These are phyloP conservation scores for Galerina sulciceps DNA, from an alignment of 768 basidiomycete genomes.

Conservation along the genomic window DNA sequence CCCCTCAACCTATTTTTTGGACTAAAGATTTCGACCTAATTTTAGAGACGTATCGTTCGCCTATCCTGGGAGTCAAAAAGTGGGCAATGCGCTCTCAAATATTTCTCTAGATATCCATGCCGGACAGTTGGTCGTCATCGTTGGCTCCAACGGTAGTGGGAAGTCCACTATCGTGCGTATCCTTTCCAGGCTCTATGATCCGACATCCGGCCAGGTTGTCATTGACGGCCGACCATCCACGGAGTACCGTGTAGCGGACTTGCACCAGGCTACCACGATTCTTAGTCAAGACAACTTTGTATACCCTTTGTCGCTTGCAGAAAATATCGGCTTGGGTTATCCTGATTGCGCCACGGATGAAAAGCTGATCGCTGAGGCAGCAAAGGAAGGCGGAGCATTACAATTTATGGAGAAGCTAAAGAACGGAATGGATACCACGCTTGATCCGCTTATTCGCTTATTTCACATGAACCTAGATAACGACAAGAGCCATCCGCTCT, in stretches of 20 bases:
- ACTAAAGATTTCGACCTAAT: background rate
- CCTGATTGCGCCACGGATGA: slow-evolving; percentile 18
- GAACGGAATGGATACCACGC: slow-evolving; percentile 41
- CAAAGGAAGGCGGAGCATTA: slow-evolving; percentile 42
- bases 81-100: slow-evolving; percentile 35
- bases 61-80: slow-evolving; percentile 50
- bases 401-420: slow-evolving; percentile 42
- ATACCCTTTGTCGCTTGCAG: slow-evolving; percentile 49
- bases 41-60: slow-evolving; percentile 53
- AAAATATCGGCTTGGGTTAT: slow-evolving; percentile 43
- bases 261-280: slow-evolving; percentile 49
- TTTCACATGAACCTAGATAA: slow-evolving; percentile 33
- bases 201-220: slow-evolving; percentile 43
- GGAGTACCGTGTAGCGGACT: slow-evolving; percentile 38
- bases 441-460: slow-evolving; percentile 34
- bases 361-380: slow-evolving; percentile 33
- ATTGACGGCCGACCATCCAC: slow-evolving; percentile 46
- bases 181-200: slow-evolving; percentile 52
- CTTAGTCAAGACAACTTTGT: slow-evolving; percentile 54
- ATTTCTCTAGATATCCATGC: slow-evolving; percentile 49
- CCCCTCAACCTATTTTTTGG: background rate
- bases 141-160: slow-evolving; percentile 60
- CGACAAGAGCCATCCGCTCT: slow-evolving; percentile 31
- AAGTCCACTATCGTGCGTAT: slow-evolving; percentile 59
- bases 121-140: slow-evolving; percentile 57